Base-by-base conservation (phyloP, 2,329 filamentous ascomycete species). In the Amauroascus verrucosus region DNA sequence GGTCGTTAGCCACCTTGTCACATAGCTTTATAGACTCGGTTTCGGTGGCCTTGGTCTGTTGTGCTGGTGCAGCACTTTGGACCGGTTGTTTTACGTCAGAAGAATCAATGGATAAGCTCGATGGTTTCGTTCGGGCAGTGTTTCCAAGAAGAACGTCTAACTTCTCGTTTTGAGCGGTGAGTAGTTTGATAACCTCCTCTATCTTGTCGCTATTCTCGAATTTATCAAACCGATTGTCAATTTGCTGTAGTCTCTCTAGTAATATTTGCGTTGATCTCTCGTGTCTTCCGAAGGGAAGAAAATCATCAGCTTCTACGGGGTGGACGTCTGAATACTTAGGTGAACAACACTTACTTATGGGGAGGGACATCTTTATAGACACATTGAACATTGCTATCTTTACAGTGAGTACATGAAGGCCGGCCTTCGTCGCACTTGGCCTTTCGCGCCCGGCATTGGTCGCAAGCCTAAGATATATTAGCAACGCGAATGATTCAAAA, bases 371-470 rank as follows among this genome's bases (percentile, higher is more conserved):
- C 90, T 59, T 90, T 83, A 68, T 96, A 97, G 68, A 87, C 84
- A 73, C 88, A 98, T 51, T 83, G 78, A 30, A 88, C 77, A 59
- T 80, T 83, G 66, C 94, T 94, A 61, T 97, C 90, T 62, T 85
- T 85, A 67, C 93, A 98, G 62, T 83, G 82, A 37, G 84, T 88
- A 65, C 88, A 91, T 62, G 86, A 85, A 1, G 86, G 89, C 59
- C 85, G 83, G 9, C 83, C 83, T 73, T 95, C 89, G 62, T 95
- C 88, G 66, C 89, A 95, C 70, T 95, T 95, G 13, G 88, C 88
- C 69, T 95, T 95, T 37, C 91, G 78, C 56, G 86, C 80, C 55
- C 89, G 83, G 70, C 89, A 95, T 67, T 85, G 87, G 64, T 95
- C 89, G 69, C 93, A 98, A 35, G 93, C 93, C 84, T 95, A 9